These are phyloP conservation scores for Termitomyces sp. DNA, from an alignment of 768 basidiomycete species.

Conservation along the genomic window DNA sequence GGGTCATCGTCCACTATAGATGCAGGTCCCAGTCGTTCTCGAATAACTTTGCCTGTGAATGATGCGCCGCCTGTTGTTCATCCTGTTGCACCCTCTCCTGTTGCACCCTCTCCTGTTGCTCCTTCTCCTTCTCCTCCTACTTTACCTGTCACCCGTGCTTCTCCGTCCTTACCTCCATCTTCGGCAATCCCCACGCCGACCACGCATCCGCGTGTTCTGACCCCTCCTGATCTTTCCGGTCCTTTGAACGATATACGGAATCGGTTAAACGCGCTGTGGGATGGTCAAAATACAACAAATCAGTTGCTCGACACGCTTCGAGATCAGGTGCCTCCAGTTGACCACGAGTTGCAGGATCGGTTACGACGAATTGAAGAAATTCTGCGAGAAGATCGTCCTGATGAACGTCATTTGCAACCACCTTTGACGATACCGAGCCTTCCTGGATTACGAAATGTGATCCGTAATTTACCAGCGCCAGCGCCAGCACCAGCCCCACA, in stretches of 20 bases:
- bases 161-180: constrained; percentile 24
- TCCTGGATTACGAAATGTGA: constrained; percentile 9
- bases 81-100: constrained; percentile 1
- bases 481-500: constrained; percentile 41
- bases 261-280: constrained; percentile 52
- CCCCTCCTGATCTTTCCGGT: constrained; percentile 40
- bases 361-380: constrained; percentile 42
- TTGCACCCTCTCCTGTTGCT: neutral
- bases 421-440: constrained; percentile 24
- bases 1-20: neutral
- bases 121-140: constrained; percentile 18
- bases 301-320: constrained; percentile 59
- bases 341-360: constrained; percentile 34
- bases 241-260: constrained; percentile 54
- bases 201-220: constrained; percentile 16
- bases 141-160: constrained; percentile 6
- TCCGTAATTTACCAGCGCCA: constrained; percentile 24
- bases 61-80: constrained; percentile 6
- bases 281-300: constrained; percentile 57
- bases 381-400: constrained; percentile 32
- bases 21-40: constrained; percentile 7
- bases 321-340: constrained; percentile 36
- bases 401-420: too few species aligned
- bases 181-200: constrained; percentile 33
- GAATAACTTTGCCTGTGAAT: neutral